A percentile compares a stretch with the other conserved stretches of the same genome.
These are phyloP conservation scores for Tylopilus orsonianus DNA, from an alignment of 1,284 basidiomycete genomes.

Conservation along the genomic window DNA sequence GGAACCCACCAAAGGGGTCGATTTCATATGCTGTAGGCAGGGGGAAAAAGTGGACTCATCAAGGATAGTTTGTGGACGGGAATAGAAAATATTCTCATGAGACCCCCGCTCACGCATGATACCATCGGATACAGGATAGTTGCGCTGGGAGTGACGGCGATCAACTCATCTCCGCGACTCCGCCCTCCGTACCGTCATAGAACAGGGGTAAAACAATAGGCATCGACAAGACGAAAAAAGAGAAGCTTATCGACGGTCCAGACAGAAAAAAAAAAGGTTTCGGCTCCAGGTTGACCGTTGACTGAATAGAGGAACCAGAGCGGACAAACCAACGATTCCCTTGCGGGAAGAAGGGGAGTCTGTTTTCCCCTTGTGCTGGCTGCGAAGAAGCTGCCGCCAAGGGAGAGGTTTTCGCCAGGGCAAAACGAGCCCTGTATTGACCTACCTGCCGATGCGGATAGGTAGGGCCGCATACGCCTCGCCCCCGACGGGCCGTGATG, in stretches of 20 bases:
- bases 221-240: constrained; percentile 6
- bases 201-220: constrained; percentile 7
- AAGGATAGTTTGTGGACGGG: constrained; percentile 4
- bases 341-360: constrained; percentile 2
- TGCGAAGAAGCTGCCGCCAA: constrained; percentile 4
- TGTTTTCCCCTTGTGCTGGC: constrained; percentile 2
- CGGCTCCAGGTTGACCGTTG: not conserved
- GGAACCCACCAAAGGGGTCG: constrained; percentile 1
- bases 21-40: too few species aligned
- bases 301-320: constrained; percentile 10
- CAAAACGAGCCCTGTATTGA: not conserved
- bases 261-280: not conserved
- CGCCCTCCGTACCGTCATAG: constrained; percentile 14
- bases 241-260: not conserved
- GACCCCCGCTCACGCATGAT: constrained; percentile 9
- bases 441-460: constrained; percentile 22
- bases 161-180: constrained; percentile 32
- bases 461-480: constrained; percentile 5
- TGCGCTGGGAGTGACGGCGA: constrained; percentile 28
- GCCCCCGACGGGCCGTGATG: constrained; percentile 1
- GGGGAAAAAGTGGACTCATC: constrained; percentile 4
- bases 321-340: constrained; percentile 4
- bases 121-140: constrained; percentile 16
- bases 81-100: constrained; percentile 11
- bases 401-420: constrained; percentile 3